A percentile compares a stretch with the other conserved stretches of the same genome.
Conservation (phyloP, 2,329 filamentous ascomycete species). For the Exophiala sp. region DNA sequence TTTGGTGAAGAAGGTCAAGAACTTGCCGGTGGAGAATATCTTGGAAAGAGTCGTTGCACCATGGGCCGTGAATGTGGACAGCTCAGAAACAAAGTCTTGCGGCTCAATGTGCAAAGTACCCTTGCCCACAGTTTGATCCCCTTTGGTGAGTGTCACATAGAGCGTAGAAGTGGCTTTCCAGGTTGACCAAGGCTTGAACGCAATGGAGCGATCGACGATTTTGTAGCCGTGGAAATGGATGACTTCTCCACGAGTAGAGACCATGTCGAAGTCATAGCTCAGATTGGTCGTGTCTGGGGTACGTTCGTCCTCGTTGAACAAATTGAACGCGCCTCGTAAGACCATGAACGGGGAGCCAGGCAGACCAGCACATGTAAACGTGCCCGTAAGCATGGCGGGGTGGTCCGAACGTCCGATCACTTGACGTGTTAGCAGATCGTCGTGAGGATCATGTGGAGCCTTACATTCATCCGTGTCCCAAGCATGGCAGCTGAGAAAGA, state of each 20-base stretch:
- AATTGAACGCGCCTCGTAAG: slow-evolving; percentile 5
- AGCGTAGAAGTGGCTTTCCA: slow-evolving; percentile 12
- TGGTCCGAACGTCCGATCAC: slow-evolving; percentile 7
- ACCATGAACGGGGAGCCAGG: slow-evolving; percentile 10
- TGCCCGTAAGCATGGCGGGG: slow-evolving; percentile 9
- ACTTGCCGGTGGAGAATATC: slow-evolving; percentile 6
- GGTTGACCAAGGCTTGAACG: slow-evolving; percentile 7
- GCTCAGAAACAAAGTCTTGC: slow-evolving; percentile 4
- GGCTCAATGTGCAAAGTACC: slow-evolving; percentile 7
- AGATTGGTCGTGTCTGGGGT: slow-evolving; percentile 8
- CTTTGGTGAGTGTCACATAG: slow-evolving; percentile 7
- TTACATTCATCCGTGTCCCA: slow-evolving; percentile 43
- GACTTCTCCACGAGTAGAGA: slow-evolving; percentile 4
- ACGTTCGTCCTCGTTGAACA: slow-evolving; percentile 5
- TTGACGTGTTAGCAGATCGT: not conserved
- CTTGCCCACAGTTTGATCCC: not conserved
- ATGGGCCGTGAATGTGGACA: slow-evolving; percentile 8
- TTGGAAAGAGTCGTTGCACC: slow-evolving; percentile 1
- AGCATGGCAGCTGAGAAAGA: slow-evolving; percentile 55
- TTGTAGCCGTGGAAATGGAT: slow-evolving; percentile 11
- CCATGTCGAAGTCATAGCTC: slow-evolving; percentile 9
- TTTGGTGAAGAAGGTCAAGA: slow-evolving; percentile 8
- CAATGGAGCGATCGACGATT: slow-evolving; percentile 6
- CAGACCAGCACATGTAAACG: slow-evolving; percentile 9
- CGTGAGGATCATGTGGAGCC: not conserved